Percentiles rank a stretch among this genome's conserved stretches.
These are phyloP conservation scores for Calonectria crousiana DNA, from an alignment of 2,329 filamentous ascomycete species.

Conservation along the genomic window DNA sequence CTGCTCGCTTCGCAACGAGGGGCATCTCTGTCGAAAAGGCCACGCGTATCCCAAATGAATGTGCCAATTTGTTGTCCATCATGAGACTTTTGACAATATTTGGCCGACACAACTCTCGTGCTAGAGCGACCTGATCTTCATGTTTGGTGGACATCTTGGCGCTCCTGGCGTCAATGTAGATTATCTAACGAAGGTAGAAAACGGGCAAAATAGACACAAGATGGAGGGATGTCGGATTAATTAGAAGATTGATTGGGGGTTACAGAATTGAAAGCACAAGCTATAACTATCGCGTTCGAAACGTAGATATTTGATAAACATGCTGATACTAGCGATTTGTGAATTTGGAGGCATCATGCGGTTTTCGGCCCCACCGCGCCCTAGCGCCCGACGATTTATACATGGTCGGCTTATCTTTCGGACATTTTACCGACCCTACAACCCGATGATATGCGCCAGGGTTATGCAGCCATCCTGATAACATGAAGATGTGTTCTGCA, in stretches of 20 bases:
- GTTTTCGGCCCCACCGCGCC: neutral
- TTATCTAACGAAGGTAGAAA: neutral
- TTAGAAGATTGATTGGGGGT: neutral
- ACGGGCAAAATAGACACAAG: too few species aligned
- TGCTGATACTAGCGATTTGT: neutral
- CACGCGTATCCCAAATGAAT: neutral
- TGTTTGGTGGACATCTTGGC: neutral
- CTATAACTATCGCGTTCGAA: neutral
- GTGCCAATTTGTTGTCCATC: neutral
- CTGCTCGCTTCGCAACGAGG: neutral
- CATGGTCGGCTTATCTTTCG: neutral
- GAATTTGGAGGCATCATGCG: neutral
- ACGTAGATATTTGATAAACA: neutral
- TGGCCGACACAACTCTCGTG: neutral
- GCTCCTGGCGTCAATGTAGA: neutral
- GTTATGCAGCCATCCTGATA: neutral
- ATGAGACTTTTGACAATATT: neutral
- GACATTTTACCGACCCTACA: neutral
- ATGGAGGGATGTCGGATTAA: neutral
- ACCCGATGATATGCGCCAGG: neutral
- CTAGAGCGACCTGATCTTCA: neutral
- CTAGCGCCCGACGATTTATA: neutral
- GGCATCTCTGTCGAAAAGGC: neutral
- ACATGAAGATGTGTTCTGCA: neutral
- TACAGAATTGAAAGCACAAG: neutral